A percentile compares a stretch with the other conserved stretches of the same genome.
These are phyloP conservation scores for Solanum pimpinellifolium DNA, from an alignment of 257 asterid species.

Conservation along the genomic window DNA sequence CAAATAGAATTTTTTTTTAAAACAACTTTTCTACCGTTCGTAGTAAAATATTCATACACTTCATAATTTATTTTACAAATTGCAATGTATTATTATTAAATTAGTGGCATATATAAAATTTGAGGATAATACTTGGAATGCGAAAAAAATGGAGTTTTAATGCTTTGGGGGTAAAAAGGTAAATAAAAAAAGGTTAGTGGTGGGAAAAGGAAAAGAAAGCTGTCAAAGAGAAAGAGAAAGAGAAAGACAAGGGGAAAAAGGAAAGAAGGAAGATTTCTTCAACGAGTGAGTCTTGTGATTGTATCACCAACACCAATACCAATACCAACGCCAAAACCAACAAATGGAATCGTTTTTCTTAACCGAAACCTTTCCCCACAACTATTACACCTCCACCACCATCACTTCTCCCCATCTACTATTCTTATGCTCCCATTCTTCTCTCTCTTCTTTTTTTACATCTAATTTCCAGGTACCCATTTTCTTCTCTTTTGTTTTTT, in stretches of 20 bases:
- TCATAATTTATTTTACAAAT: too few relatives aligned
- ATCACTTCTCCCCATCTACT: constrained; percentile 23
- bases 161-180: not conserved
- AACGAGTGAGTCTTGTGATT: constrained; percentile 25
- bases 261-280: constrained; percentile 30
- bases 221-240: constrained; percentile 11
- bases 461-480: not conserved
- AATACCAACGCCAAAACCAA: constrained; percentile 33
- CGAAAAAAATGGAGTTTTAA: not conserved
- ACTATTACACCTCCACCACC: constrained; percentile 44
- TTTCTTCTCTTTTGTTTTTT: not conserved
- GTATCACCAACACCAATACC: constrained; percentile 8
- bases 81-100: too few relatives aligned
- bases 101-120: too few relatives aligned
- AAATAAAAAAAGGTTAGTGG: constrained; percentile 6
- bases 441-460: not conserved
- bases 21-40: too few relatives aligned
- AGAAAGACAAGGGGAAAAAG: constrained; percentile 9
- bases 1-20: too few relatives aligned
- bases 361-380: constrained; percentile 37
- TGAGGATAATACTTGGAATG: not conserved
- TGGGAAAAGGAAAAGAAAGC: constrained; percentile 44
- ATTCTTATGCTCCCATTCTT: not conserved
- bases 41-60: too few relatives aligned
- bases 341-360: constrained; percentile 46